A percentile compares a stretch with the other conserved stretches of the same genome.
phyloP scores from a whole-genome alignment of 2,329 filamentous ascomycete species.

The Cercospora sp. region DNA sequence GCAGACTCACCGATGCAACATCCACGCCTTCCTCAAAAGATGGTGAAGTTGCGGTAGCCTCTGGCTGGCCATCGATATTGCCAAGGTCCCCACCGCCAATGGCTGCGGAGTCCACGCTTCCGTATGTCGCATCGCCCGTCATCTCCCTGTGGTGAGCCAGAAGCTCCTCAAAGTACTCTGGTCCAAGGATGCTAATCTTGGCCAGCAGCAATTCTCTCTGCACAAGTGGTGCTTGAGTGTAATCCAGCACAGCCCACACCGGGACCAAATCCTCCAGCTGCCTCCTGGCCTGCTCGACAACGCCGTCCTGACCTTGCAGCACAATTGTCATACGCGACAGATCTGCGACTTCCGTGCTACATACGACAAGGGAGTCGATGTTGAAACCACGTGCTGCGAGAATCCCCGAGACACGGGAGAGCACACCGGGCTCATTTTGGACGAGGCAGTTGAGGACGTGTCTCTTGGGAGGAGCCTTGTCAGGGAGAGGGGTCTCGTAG shows the following conservation, averaged over 20 bases:
- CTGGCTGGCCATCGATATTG: conserved; percentile 24
- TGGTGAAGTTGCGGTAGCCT: conserved; percentile 9
- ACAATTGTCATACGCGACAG: conserved; percentile 99
- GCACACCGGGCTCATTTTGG: conserved; percentile 96
- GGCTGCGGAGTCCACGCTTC: conserved; percentile 29
- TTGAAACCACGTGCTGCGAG: conserved; percentile 96
- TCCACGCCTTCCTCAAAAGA: conserved; percentile 15
- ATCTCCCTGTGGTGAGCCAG: conserved; percentile 95
- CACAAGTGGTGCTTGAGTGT: conserved; percentile 86
- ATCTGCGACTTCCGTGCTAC: conserved; percentile 95
- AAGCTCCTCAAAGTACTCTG: conserved; percentile 97
- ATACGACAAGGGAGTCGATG: conserved; percentile 97
- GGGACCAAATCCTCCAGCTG: conserved; percentile 96
- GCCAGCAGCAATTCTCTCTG: conserved; percentile 93
- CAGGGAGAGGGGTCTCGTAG: conserved; percentile 92
- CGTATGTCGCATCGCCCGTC: conserved; percentile 42
- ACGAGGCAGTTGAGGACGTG: conserved; percentile 98
- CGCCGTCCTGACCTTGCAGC: conserved; percentile 90
- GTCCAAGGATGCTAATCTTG: conserved; percentile 94
- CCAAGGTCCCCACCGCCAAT: conserved; percentile 28
- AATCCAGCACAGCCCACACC: conserved; percentile 97
- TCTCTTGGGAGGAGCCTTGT: conserved; percentile 79
- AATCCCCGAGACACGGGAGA: conserved; percentile 95
- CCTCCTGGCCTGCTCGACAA: conserved; percentile 92
- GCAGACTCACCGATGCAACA: conserved; percentile 9